Base-by-base conservation (phyloP, 2,329 filamentous ascomycete species). In the Fusarium irregulare region DNA sequence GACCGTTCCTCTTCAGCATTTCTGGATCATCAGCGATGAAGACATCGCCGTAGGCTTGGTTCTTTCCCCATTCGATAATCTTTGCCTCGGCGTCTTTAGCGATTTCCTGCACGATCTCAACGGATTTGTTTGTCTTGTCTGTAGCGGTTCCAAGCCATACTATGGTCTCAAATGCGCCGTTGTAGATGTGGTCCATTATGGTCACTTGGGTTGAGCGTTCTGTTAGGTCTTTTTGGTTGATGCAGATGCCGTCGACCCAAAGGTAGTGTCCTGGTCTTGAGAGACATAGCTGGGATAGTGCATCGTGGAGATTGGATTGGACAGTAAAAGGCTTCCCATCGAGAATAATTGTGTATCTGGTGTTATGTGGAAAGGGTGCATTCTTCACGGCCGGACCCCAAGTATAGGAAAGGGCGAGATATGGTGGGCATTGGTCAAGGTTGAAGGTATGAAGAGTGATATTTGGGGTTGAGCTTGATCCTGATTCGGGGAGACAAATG, bases 281-380 rank as follows among this genome's bases (percentile, higher is more conserved):
- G 6, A 37, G 5, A 2, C 34, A 37, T n/a, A 37, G 18, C 1
- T 37, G 34, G 0, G 9, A 37, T 1, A 37, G 34, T 2, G 34
- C 34, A 6, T 37, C 34, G 34, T n/a, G 4, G 18, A 37, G 34
- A 37, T 37, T 37, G 1, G 34, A 10, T 6, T n/a, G 34, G 3
- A 37, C 18, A 37, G 0, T 4, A 2, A 37, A 37, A 0, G 34
- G 10, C 3, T 4, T n/a, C 3, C 34, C 34, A 37, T n/a, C 34
- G 18, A 37, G 34, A 0, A 6, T 37, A 0, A 37, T 37, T 12
- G 34, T 37, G 6, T 2, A n/a, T 37, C 16, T 10, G 1, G 3
- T 18, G 9, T 18, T 37, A 5, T 2, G 4, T 2, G 32, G 3
- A 3, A 18, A 34, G 1, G 16, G 1, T 18, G 32, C 3, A 11